phyloP scores from a whole-genome alignment of 1,284 basidiomycete genomes.

The Heterobasidion irregulare region DNA sequence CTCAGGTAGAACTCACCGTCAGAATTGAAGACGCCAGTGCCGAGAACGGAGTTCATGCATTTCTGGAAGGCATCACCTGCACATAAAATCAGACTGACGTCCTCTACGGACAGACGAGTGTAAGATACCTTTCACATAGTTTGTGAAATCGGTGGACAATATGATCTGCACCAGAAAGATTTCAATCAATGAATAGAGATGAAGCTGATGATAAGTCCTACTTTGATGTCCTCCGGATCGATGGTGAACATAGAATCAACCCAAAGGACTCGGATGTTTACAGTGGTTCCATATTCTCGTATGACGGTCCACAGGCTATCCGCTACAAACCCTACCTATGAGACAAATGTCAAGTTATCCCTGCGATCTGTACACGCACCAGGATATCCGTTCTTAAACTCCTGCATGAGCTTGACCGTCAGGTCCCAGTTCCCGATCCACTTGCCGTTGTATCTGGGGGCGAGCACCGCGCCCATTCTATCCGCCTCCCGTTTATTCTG shows the following conservation, averaged over 20 bases:
- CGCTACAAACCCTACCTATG: not conserved
- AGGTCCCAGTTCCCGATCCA: not conserved
- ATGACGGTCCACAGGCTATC: not conserved
- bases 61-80: not conserved
- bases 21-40: slow-evolving; percentile 10
- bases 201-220: not conserved
- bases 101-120: not conserved
- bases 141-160: slow-evolving; percentile 4
- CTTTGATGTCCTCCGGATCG: slow-evolving; percentile 8
- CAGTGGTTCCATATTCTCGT: not conserved
- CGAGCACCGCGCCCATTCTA: not conserved
- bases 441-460: not conserved
- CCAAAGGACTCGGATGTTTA: not conserved
- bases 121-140: slow-evolving; percentile 5
- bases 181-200: not conserved
- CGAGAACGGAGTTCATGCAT: slow-evolving; percentile 1
- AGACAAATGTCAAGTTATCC: not conserved
- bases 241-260: not conserved
- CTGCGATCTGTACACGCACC: not conserved
- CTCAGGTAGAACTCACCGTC: slow-evolving; percentile 3
- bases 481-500: not conserved
- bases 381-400: not conserved
- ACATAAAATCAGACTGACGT: too few species aligned
- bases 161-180: not conserved
- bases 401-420: not conserved